Evolutionary conservation across 1,284 basidiomycete genomes (phyloP), one percentile per base, ranked within the genome.

Genomic region (Irpex sp.): DNA sequence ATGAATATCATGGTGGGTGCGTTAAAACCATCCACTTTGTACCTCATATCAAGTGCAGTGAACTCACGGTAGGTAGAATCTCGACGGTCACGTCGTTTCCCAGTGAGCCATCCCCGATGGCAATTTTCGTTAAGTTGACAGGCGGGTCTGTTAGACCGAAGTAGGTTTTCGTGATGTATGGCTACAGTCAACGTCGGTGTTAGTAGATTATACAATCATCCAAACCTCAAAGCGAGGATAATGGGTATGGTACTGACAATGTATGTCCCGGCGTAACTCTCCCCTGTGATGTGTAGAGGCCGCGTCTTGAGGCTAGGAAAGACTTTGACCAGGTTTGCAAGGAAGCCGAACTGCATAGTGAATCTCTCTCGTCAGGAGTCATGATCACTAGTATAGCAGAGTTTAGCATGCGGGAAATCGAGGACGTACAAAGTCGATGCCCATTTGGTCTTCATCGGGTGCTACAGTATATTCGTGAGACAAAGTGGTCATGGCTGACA

Each of bases 141-240:
- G 89, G 89, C n/a, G 88, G 87, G 48, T 84, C 80, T 1, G 78
- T 66, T 72, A 83, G 78, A 48, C 77, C 78, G 66, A 91, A 89
- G 69, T 89, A 88, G 8, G 86, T 77, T 74, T 91, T 88, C 65
- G 85, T 77, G 69, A 90, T 91, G 68, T 88, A 89, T n/a, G 89
- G 86, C 87, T 89, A n/a, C 11, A 13, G 1, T 1, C 40, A 11
- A 47, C 3, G n/a, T 47, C 11, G 31, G 6, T 34, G 5, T 34
- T 1, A 34, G 31, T 34, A 34, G 2, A 5, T 34, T 31, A 31
- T 4, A 31, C 31, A 4, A 31, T 31, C 31, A 31, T 31, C 31
- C 4, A 31, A 31, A 31, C 31, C 31, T 31, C 31, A 4, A 31
- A 31, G 2, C 31, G 31, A 31, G 31, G 31, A 31, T 31, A 31